phyloP scores from a whole-genome alignment of 1,284 basidiomycete species.

The Sporisorium iseilematis-ciliati region DNA sequence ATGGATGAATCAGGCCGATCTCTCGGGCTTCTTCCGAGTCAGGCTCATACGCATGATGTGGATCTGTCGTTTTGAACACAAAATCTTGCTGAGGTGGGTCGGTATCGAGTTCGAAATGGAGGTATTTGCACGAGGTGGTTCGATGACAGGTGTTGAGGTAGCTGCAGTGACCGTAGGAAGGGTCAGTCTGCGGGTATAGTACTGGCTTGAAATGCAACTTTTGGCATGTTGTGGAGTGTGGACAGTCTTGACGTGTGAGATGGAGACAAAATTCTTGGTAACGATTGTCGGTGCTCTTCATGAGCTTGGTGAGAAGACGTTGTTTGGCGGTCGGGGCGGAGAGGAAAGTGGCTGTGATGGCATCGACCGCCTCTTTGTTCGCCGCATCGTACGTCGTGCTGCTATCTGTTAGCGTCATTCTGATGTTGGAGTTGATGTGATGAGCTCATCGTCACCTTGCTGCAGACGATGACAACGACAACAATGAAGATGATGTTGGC shows the following conservation, averaged over 20 bases:
- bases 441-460: neutral
- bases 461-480: neutral
- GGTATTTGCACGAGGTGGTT: constrained; percentile 59
- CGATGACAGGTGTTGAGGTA: constrained; percentile 66
- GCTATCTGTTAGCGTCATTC: neutral
- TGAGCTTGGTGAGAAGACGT: constrained; percentile 51
- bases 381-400: neutral
- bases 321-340: constrained; percentile 62
- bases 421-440: neutral
- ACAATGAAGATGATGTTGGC: neutral
- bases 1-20: constrained; percentile 36
- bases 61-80: constrained; percentile 39
- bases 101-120: constrained; percentile 63
- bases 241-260: constrained; percentile 61
- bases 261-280: constrained; percentile 59
- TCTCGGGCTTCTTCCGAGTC: constrained; percentile 35
- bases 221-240: constrained; percentile 17
- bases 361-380: constrained; percentile 26
- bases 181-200: constrained; percentile 62
- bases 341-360: constrained; percentile 55
- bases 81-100: constrained; percentile 40
- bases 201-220: constrained; percentile 62
- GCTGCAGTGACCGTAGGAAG: constrained; percentile 64
- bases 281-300: constrained; percentile 57
- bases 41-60: constrained; percentile 21